A percentile compares a stretch with the other conserved stretches of the same genome.
phyloP scores from a whole-genome alignment of 495 filamentous ascomycete species.

The Pyronema domesticum region DNA sequence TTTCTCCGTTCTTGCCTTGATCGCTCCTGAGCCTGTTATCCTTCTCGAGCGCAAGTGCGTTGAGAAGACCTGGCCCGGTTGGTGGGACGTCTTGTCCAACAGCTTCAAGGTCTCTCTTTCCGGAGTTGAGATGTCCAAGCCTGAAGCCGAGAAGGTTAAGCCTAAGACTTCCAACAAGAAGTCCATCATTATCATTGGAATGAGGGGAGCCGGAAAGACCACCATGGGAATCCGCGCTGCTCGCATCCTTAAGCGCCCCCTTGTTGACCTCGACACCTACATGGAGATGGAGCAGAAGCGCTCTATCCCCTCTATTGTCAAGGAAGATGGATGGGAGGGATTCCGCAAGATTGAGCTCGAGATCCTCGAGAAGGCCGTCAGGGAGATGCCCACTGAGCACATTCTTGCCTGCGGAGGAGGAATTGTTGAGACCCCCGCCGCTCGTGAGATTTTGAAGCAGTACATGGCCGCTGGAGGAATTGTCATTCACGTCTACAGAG shows the following conservation, averaged over 20 bases:
- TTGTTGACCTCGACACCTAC: constrained; percentile 75
- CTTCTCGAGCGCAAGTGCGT: constrained; percentile 82
- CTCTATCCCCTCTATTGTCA: constrained; percentile 73
- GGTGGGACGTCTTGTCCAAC: constrained; percentile 79
- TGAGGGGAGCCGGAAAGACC: constrained; percentile 95
- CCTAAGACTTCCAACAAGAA: constrained; percentile 25
- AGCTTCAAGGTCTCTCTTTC: constrained; percentile 55
- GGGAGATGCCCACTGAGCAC: constrained; percentile 53
- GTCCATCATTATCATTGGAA: constrained; percentile 87
- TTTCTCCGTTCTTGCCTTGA: constrained; percentile 72
- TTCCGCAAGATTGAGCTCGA: constrained; percentile 70
- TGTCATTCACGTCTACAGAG: constrained; percentile 71
- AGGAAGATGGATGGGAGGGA: constrained; percentile 62
- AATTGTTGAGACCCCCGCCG: constrained; percentile 72
- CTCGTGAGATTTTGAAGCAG: constrained; percentile 52
- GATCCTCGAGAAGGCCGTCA: constrained; percentile 52
- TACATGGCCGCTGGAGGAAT: constrained; percentile 71
- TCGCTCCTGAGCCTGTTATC: constrained; percentile 55
- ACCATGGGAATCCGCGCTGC: constrained; percentile 76
- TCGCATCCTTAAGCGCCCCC: constrained; percentile 50
- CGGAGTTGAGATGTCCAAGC: constrained; percentile 43
- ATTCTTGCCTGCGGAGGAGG: constrained; percentile 91
- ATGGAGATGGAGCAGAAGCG: constrained; percentile 54
- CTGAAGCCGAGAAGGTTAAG: constrained; percentile 26
- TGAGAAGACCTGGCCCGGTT: constrained; percentile 98